Percentiles rank a stretch among this genome's conserved stretches.
Conservation (phyloP, 345 rosid genomes). For the Syzygium aqueum region DNA sequence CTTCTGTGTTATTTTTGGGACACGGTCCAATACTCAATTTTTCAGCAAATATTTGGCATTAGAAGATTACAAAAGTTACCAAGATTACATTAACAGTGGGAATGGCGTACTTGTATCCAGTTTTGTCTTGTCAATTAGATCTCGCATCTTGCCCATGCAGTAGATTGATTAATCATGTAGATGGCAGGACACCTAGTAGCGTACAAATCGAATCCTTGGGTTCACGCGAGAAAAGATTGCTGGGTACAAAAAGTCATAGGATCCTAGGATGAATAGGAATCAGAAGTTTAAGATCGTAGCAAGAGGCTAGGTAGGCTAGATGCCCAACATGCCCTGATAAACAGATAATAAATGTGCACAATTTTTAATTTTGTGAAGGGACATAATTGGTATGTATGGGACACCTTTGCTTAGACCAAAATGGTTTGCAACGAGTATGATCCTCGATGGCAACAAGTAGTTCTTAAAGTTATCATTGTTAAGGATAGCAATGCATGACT, state of each 20-base stretch:
- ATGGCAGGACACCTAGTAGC: background rate
- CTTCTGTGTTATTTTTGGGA: background rate
- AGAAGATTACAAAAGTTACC: too few relatives aligned
- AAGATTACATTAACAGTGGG: background rate
- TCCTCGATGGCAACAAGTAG: background rate
- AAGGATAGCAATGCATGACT: too few relatives aligned
- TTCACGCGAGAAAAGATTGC: background rate
- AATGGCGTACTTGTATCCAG: background rate
- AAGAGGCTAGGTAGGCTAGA: background rate
- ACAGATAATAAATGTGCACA: background rate
- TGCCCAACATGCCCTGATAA: background rate
- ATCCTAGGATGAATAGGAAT: background rate
- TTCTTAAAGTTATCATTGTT: background rate
- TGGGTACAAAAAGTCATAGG: background rate
- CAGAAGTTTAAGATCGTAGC: background rate
- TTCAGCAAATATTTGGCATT: background rate
- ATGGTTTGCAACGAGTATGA: background rate
- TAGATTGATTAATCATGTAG: background rate
- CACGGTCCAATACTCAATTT: background rate
- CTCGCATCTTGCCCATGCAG: background rate
- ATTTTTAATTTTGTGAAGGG: background rate
- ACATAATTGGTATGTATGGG: background rate
- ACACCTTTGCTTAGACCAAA: background rate
- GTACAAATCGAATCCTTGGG: background rate
- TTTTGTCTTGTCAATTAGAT: background rate